Conservation (phyloP, 768 basidiomycete species). For the Suillus brevipes region DNA sequence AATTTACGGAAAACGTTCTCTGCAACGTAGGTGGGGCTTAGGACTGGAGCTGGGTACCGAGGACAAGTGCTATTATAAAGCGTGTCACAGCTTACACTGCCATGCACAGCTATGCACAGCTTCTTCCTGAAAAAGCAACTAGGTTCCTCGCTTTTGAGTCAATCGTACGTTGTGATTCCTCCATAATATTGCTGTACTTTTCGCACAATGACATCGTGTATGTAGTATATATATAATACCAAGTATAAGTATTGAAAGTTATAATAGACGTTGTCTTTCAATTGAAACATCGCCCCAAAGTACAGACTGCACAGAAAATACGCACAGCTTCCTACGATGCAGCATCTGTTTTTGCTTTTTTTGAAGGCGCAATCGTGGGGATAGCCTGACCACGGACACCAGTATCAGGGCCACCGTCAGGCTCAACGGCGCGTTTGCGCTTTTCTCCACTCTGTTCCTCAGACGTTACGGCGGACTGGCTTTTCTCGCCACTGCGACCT, state of each 20-base stretch:
- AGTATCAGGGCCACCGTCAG: conserved; percentile 71
- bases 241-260: background rate
- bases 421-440: conserved; percentile 74
- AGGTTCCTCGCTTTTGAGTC: no score
- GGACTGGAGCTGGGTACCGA: background rate
- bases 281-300: conserved; percentile 11
- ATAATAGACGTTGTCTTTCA: background rate
- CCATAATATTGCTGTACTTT: background rate
- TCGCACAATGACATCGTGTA: background rate
- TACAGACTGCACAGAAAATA: conserved; percentile 7
- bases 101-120: no score
- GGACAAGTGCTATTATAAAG: no score
- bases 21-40: background rate
- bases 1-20: background rate
- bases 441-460: conserved; percentile 65
- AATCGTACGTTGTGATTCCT: no score
- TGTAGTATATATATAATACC: background rate
- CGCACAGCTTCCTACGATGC: conserved; percentile 11
- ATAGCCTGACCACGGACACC: conserved; percentile 64
- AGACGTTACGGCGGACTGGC: conserved; percentile 26
- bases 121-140: no score
- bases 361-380: conserved; percentile 43
- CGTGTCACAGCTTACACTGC: no score
- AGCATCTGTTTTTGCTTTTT: conserved; percentile 45
- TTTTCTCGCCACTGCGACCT: conserved; percentile 16